Conservation (phyloP, 805 yeast genomes). For the Candida michaelii region DNA sequence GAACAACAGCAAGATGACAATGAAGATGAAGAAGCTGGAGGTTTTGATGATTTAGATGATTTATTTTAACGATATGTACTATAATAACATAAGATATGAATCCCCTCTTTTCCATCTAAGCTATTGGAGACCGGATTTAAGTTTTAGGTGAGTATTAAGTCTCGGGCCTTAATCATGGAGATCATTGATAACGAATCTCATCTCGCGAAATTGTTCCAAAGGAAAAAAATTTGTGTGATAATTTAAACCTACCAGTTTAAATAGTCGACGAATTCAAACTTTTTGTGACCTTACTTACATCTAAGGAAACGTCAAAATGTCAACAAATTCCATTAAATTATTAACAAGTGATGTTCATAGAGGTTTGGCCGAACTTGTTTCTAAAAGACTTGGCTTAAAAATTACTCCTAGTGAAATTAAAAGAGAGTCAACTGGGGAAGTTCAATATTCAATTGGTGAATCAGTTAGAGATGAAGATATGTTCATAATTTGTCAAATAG, state of each 20-base stretch:
- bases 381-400: slow-evolving; percentile 65
- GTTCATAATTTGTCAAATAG: slow-evolving; percentile 74
- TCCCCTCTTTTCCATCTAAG: no score
- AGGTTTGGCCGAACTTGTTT: slow-evolving; percentile 72
- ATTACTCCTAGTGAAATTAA: slow-evolving; percentile 69
- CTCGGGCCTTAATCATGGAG: background rate
- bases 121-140: no score
- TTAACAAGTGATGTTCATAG: slow-evolving; percentile 78
- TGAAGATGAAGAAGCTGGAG: slow-evolving; percentile 16
- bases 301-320: slow-evolving; percentile 40
- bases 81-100: no score
- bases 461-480: slow-evolving; percentile 84
- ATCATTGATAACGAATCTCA: background rate
- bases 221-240: slow-evolving; percentile 8
- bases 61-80: slow-evolving; percentile 24
- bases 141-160: no score
- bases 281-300: background rate
- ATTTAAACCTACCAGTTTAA: slow-evolving; percentile 3
- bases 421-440: slow-evolving; percentile 81
- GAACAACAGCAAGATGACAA: slow-evolving; percentile 21
- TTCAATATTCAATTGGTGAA: slow-evolving; percentile 69
- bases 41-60: slow-evolving; percentile 39
- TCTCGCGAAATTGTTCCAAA: slow-evolving; percentile 11
- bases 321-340: slow-evolving; percentile 59
- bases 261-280: background rate